phyloP scores from a whole-genome alignment of 768 basidiomycete species.

The Hygrophoropsis aurantiaca region DNA sequence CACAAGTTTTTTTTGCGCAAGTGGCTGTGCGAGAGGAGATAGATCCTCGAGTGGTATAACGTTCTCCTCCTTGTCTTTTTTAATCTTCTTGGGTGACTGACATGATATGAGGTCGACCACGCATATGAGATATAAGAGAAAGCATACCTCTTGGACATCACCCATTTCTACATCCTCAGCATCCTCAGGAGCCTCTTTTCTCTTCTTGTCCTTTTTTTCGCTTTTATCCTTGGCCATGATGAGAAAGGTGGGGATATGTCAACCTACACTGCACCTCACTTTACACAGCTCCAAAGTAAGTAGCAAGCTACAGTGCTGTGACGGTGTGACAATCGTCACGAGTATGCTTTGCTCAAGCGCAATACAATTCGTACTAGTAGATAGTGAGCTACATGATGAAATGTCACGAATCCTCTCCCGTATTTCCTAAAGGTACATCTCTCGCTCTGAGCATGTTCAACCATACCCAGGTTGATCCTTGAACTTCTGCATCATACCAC shows the following conservation, averaged over 20 bases:
- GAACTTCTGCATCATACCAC: conserved; percentile 86
- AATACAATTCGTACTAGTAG: too few relatives aligned
- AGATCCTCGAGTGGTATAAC: conserved; percentile 76
- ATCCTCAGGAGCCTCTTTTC: conserved; percentile 42
- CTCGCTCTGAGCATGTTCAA: conserved; percentile 56
- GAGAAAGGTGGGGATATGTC: background rate
- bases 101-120: conserved; percentile 8
- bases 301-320: too few relatives aligned
- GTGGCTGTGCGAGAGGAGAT: conserved; percentile 90
- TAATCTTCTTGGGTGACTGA: conserved; percentile 56
- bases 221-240: conserved; percentile 73
- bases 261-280: too few relatives aligned
- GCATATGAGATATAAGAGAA: conserved; percentile 1
- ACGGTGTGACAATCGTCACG: too few relatives aligned
- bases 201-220: conserved; percentile 75
- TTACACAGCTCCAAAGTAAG: too few relatives aligned
- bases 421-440: conserved; percentile 41
- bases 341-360: too few relatives aligned
- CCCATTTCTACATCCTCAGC: conserved; percentile 51
- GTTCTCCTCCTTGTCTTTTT: conserved; percentile 66
- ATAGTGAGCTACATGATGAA: too few relatives aligned
- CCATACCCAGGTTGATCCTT: conserved; percentile 70
- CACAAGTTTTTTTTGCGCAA: conserved; percentile 89
- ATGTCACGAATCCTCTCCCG: conserved; percentile 20
- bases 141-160: conserved; percentile 33